Evolutionary conservation across 768 basidiomycete species (phyloP).

Genomic region (Basidioascus undulatus): DNA sequence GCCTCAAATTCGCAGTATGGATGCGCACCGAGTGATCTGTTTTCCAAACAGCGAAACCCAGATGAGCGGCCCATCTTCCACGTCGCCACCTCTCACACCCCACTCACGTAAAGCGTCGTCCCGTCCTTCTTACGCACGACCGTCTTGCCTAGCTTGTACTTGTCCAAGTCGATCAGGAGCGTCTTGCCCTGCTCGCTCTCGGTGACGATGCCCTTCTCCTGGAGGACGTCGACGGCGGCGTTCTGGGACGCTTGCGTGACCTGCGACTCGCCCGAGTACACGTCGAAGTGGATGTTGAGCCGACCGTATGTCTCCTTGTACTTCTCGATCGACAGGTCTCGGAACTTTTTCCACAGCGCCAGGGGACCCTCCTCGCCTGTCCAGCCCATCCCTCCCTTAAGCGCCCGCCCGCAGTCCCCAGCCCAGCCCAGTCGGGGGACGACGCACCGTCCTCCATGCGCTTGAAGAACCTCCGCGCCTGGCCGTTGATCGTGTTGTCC

Average conservation of each 20-base stretch:
- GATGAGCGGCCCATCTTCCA: too few species aligned
- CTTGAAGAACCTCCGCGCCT: slow-evolving; percentile 71
- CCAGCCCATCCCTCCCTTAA: not conserved
- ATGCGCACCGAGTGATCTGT: too few species aligned
- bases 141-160: slow-evolving; percentile 77
- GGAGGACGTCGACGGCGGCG: slow-evolving; percentile 38
- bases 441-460: slow-evolving; percentile 59
- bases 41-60: too few species aligned
- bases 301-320: slow-evolving; percentile 70
- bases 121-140: slow-evolving; percentile 57
- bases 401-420: not conserved
- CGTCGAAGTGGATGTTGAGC: slow-evolving; percentile 73
- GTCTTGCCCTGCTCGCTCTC: slow-evolving; percentile 49
- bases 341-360: slow-evolving; percentile 76
- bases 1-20: too few species aligned
- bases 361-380: slow-evolving; percentile 52
- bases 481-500: slow-evolving; percentile 20
- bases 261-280: slow-evolving; percentile 58
- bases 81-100: too few species aligned
- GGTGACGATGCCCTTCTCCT: slow-evolving; percentile 43
- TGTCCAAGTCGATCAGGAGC: slow-evolving; percentile 61
- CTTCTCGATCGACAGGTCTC: slow-evolving; percentile 67
- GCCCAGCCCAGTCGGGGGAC: too few species aligned
- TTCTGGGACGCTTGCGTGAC: slow-evolving; percentile 27
- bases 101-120: slow-evolving; percentile 14